Evolutionary conservation across 2,329 filamentous ascomycete species (phyloP).

Genomic region (Ascochyta fabae): DNA sequence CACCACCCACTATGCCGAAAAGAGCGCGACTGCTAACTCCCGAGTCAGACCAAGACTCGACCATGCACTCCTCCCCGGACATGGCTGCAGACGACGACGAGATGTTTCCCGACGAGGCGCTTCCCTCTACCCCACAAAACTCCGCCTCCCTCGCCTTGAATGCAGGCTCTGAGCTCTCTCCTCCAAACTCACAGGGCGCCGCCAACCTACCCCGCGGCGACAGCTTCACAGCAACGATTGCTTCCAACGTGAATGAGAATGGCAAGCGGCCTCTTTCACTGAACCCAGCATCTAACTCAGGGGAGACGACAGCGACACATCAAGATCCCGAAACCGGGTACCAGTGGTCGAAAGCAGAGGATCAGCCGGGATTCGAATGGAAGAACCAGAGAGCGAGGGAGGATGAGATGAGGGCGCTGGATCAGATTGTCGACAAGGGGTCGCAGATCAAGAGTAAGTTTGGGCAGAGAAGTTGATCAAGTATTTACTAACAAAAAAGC

Average conservation of each 20-base stretch:
- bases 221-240: conserved; percentile 23
- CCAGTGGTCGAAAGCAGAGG: conserved; percentile 45
- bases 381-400: conserved; percentile 46
- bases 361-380: conserved; percentile 49
- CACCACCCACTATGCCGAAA: conserved; percentile 19
- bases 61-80: conserved; percentile 58
- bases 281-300: conserved; percentile 21
- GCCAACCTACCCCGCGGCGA: conserved; percentile 32
- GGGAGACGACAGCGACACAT: conserved; percentile 12
- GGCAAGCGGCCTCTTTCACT: conserved; percentile 43
- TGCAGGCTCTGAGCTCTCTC: conserved; percentile 58
- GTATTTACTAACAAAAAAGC: conserved; percentile 29
- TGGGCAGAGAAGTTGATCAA: not conserved
- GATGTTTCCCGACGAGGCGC: conserved; percentile 53
- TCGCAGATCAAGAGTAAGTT: conserved; percentile 44
- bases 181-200: conserved; percentile 59
- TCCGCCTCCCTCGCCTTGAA: conserved; percentile 33
- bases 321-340: conserved; percentile 44
- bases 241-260: conserved; percentile 45
- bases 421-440: conserved; percentile 44
- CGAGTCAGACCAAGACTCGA: conserved; percentile 59
- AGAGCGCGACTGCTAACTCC: conserved; percentile 22
- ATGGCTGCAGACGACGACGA: conserved; percentile 46
- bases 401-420: conserved; percentile 44
- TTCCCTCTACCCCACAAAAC: conserved; percentile 53